phyloP scores from a whole-genome alignment of 1,139 yeast species.

The Yamadazyma triangularis region DNA sequence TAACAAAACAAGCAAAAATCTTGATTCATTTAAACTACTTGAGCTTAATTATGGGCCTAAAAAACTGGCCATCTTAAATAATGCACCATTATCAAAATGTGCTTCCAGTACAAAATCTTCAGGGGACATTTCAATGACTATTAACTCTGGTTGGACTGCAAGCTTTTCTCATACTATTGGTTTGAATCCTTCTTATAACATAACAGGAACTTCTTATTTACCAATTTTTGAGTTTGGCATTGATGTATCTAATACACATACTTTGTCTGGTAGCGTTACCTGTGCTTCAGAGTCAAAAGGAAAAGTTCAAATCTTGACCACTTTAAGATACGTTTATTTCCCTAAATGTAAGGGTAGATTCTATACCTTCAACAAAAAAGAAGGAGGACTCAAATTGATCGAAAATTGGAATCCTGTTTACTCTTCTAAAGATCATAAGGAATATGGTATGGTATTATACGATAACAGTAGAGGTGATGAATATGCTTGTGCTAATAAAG shows the following conservation, averaged over 20 bases:
- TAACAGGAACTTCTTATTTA: constrained; percentile 3
- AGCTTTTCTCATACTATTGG: neutral
- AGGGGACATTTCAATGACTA: neutral
- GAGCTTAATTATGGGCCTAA: neutral
- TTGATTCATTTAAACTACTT: neutral
- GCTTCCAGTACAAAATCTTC: constrained; percentile 3
- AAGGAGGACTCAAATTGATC: constrained; percentile 1
- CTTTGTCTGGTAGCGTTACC: constrained; percentile 9
- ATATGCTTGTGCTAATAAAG: constrained; percentile 12
- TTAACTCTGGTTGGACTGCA: neutral
- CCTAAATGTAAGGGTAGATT: constrained; percentile 11
- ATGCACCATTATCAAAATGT: constrained; percentile 8
- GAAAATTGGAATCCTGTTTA: constrained; percentile 7
- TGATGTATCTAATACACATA: constrained; percentile 5
- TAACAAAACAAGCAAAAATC: neutral
- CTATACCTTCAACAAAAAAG: constrained; percentile 3
- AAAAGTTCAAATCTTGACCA: constrained; percentile 11
- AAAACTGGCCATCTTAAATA: constrained; percentile 4
- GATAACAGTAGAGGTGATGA: constrained; percentile 11
- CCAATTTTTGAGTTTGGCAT: constrained; percentile 3
- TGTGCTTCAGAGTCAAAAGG: constrained; percentile 9
- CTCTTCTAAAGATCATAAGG: constrained; percentile 5
- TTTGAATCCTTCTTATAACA: neutral
- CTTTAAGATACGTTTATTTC: constrained; percentile 7
- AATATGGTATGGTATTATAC: constrained; percentile 11